Base-by-base conservation (phyloP, 2,329 filamentous ascomycete species). In the Sporothrix pallida region DNA sequence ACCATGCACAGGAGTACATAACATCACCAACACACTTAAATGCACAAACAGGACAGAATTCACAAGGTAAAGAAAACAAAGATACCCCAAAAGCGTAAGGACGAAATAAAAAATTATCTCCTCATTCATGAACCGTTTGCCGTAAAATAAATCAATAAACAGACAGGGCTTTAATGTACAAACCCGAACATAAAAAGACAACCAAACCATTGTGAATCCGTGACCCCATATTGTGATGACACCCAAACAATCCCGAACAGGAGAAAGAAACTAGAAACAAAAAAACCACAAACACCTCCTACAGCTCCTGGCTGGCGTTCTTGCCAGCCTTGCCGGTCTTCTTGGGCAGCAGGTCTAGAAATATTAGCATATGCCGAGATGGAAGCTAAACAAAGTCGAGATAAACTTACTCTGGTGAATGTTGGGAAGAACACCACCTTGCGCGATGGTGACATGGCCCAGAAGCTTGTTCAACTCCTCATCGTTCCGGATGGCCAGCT, bases 381-480 rank as follows among this genome's bases (percentile, higher is more conserved):
- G 15, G 8, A 12, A 9, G 1, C 37, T 13, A 46, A n/a, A 67
- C 17, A 31, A 26, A 20, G 9, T 31, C 12, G 0, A 23, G 73
- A 54, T 17, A 75, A 78, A 89, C 93, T 80, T 90, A 97, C 94
- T 97, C 87, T 96, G 93, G 88, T 99, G 98, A 90, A 99, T 99
- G 85, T 98, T 95, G 77, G 96, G 96, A 80, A 99, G 87, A 44
- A 99, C 96, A 92, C 96, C 96, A 86, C 96, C 96, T 78, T 97
- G 98, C 75, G 96, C 96, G 80, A 99, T 99, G 76, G 96, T 99
- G 74, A 96, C 96, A 80, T 95, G 93, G 81, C 95, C 95, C 78
- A 99, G 98, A 75, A 99, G 88, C 65, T 95, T 98, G 93, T 98
- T 98, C 93, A 98, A 85, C 87, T 99, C 96, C 90, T 98, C 95